Evolutionary conservation across 2,329 filamentous ascomycete species (phyloP).

Genomic region (Waltergamsia citrina): DNA sequence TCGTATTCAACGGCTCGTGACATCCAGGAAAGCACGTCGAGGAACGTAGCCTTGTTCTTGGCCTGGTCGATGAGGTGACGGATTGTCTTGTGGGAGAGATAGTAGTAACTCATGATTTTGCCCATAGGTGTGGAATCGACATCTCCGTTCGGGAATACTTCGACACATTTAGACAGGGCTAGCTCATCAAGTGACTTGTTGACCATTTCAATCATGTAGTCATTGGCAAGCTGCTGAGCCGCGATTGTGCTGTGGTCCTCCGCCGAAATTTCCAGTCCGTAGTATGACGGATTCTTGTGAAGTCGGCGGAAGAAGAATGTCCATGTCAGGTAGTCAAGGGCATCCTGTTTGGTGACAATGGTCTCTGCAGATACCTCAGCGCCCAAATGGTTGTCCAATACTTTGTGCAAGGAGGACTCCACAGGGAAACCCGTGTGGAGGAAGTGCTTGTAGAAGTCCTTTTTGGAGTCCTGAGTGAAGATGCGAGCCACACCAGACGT

Average conservation of each 20-base stretch:
- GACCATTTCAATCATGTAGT: slow-evolving; percentile 91
- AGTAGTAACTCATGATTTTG: slow-evolving; percentile 99
- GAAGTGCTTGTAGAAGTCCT: slow-evolving; percentile 99
- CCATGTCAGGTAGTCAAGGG: slow-evolving; percentile 95
- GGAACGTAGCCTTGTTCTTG: slow-evolving; percentile 65
- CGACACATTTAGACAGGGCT: slow-evolving; percentile 73
- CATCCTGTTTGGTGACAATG: slow-evolving; percentile 89
- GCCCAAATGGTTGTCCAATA: slow-evolving; percentile 91
- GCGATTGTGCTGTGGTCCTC: slow-evolving; percentile 84
- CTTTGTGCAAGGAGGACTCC: slow-evolving; percentile 91
- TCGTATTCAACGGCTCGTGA: slow-evolving; percentile 91
- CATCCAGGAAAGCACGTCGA: slow-evolving; percentile 86
- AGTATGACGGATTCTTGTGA: slow-evolving; percentile 98
- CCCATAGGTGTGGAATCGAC: slow-evolving; percentile 84
- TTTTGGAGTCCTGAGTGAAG: slow-evolving; percentile 95
- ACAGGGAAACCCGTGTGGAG: slow-evolving; percentile 96
- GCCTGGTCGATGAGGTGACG: slow-evolving; percentile 72
- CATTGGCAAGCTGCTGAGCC: slow-evolving; percentile 81
- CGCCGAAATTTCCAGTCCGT: slow-evolving; percentile 85
- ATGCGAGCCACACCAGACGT: slow-evolving; percentile 92
- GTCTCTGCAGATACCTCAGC: slow-evolving; percentile 93
- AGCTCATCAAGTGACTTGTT: slow-evolving; percentile 78
- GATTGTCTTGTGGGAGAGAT: slow-evolving; percentile 90
- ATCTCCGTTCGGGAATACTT: slow-evolving; percentile 76
- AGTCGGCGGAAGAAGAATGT: slow-evolving; percentile 97